Evolutionary conservation across 108 stramenopile species (phyloP), one percentile per base, ranked within the genome.

Genomic region (Discostella pseudostelligera): DNA sequence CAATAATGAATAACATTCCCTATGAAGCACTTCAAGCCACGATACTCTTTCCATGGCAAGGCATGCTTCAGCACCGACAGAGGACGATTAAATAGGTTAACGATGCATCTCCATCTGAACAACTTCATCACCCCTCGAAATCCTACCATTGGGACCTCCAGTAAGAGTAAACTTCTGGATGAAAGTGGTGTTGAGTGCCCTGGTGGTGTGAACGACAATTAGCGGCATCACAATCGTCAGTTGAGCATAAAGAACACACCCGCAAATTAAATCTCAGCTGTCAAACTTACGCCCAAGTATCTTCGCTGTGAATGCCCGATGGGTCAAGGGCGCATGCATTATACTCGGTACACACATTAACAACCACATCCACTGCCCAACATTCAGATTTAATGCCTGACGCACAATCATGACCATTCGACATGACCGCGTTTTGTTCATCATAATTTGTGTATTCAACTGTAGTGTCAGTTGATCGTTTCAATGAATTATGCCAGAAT

Each of bases 311-410:
- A 36, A 80, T 74, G 39, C 91, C 91, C 55, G 86, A 80, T 7
- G 91, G 91, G 61, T 93, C 88, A 11, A 76, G 53, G 0, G 91
- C 89, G 57, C 84, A 84, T 16, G 88, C 62, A 42, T 93, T 93
- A 62, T 89, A 93, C 37, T 86, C 86, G 8, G 85, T 86, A 1
- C 74, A 70, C 0, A 84, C 87, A 37, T 79, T 69, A 6, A 88
- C 83, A 8, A 73, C 63, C n/a, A 89, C 83, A 45, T 78, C 68
- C 12, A 92, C 72, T 16, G 59, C 37, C 17, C 14, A 35, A 40
- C 44, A 73, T 20, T 64, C 51, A 68, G 61, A 64, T 19, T 54
- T 46, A 19, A 74, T 9, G 39, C 78, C 25, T 74, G 45, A n/a
- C 17, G 62, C 32, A 32, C 32, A 4, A 32, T 32, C 24, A 29